These are phyloP conservation scores for Wickerhamiella spandovensis DNA, from an alignment of 805 yeast genomes.

Conservation along the genomic window DNA sequence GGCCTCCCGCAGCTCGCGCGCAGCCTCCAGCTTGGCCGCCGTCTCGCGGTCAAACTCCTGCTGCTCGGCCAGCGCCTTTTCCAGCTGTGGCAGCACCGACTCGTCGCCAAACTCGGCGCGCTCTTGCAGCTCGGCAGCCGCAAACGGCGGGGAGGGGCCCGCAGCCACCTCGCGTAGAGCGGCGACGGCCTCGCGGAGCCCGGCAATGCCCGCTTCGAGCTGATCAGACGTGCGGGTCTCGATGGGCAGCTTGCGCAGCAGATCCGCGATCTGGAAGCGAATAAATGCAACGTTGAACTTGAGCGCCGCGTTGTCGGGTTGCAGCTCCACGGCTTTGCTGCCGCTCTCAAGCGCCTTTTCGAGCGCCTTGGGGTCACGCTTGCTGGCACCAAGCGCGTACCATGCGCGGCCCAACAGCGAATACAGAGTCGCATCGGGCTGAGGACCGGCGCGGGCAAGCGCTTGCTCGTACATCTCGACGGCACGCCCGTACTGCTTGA, in stretches of 20 bases:
- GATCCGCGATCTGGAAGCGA: slow-evolving; percentile 78
- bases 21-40: slow-evolving; percentile 54
- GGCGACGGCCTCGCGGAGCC: slow-evolving; percentile 48
- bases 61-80: slow-evolving; percentile 59
- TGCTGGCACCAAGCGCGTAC: slow-evolving; percentile 63
- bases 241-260: slow-evolving; percentile 46
- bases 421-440: slow-evolving; percentile 50
- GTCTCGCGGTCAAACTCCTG: slow-evolving; percentile 45
- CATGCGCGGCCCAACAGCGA: slow-evolving; percentile 78
- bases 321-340: slow-evolving; percentile 37
- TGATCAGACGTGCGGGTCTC: slow-evolving; percentile 50
- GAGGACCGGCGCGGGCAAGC: slow-evolving; percentile 42
- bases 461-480: slow-evolving; percentile 81
- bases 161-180: slow-evolving; percentile 47
- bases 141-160: slow-evolving; percentile 56
- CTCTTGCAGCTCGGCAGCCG: slow-evolving; percentile 65
- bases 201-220: slow-evolving; percentile 41
- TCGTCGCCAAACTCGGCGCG: slow-evolving; percentile 77
- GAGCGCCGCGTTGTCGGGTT: slow-evolving; percentile 33
- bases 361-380: slow-evolving; percentile 48
- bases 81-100: slow-evolving; percentile 60
- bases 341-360: slow-evolving; percentile 51
- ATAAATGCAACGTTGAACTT: slow-evolving; percentile 73
- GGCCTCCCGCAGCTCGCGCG: slow-evolving; percentile 50
- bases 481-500: slow-evolving; percentile 71